These are phyloP conservation scores for Curvularia lunata DNA, from an alignment of 2,329 filamentous ascomycete species.

Conservation along the genomic window DNA sequence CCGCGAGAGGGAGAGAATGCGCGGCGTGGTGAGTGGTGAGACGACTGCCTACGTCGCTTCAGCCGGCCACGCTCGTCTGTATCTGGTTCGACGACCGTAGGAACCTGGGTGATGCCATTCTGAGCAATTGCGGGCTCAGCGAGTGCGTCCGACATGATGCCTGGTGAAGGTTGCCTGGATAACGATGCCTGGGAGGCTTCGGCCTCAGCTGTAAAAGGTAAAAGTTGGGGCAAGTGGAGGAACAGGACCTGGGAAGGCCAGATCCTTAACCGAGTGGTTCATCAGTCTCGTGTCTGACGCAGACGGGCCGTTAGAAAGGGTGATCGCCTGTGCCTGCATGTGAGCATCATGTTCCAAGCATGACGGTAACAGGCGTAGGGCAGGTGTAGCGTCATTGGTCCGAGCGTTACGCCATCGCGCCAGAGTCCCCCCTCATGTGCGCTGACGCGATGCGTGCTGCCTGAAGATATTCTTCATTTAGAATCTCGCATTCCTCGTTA, in stretches of 20 bases:
- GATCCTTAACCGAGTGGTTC: conserved; percentile 23
- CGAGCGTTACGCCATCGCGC: conserved; percentile 4
- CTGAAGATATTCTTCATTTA: not conserved
- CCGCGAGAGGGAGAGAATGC: conserved; percentile 43
- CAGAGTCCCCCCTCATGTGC: not conserved
- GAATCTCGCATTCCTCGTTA: not conserved
- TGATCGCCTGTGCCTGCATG: conserved; percentile 22
- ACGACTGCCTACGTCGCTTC: conserved; percentile 40
- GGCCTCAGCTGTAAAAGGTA: conserved; percentile 19
- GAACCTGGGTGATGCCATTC: conserved; percentile 51
- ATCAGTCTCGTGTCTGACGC: conserved; percentile 26
- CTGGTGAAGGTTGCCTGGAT: conserved; percentile 7
- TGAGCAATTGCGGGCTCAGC: not conserved
- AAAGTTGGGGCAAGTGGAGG: not conserved
- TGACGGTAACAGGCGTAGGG: conserved; percentile 17
- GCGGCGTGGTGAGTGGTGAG: conserved; percentile 38
- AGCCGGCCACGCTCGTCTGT: conserved; percentile 42
- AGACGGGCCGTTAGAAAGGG: conserved; percentile 27
- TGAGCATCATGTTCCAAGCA: conserved; percentile 22
- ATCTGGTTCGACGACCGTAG: conserved; percentile 50
- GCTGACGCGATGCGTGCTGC: not conserved
- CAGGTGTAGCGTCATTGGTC: conserved; percentile 19
- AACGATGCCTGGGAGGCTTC: not conserved
- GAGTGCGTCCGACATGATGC: conserved; percentile 9
- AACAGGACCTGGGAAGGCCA: conserved; percentile 9